Evolutionary conservation across 176 grass and related monocot species (phyloP), one percentile per base, ranked within the genome.

Genomic region (Oryza glaberrima): DNA sequence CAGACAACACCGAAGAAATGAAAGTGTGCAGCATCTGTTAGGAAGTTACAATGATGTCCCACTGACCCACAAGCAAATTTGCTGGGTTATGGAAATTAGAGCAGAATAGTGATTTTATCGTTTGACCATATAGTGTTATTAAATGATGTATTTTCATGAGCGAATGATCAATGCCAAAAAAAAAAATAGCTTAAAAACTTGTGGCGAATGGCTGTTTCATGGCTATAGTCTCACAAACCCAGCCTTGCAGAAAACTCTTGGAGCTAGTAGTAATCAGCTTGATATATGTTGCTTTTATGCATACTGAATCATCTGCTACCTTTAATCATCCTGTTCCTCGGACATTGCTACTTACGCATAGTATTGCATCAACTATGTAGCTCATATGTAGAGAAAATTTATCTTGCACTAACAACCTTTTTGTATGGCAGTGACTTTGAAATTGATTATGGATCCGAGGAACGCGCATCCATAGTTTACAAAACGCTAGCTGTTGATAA

Each of bases 381-480:
- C 56, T 22, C 17, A 36, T 36, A 58, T 10, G 5, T 72, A 13
- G 3, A 54, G 9, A 74, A 20, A 47, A 11, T 16, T 56, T 71
- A 17, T 4, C 22, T 5, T 20, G 41, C 41, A 34, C 0, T 44
- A 44, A 67, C 82, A 43, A 70, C 64, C 10, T 72, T 82, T 63
- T 82, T 64, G 46, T 75, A 74, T 84, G 48, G 20, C 88, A 94
- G 96, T 70, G 86, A 90, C 26, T 83, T 89, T 85, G 93, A 98
- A 85, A 90, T 95, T 25, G 81, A 95, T 81, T 98, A 87, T 73
- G 91, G 77, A 75, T 95, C 93, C 2, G 68, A 77, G 12, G 83
- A 92, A 32, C 80, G 90, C 61, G 87, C 89, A 46, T 82, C 79
- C 54, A 79, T 94, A 80, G 85, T 87, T 13, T 88, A 80, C 75